Base-by-base conservation (phyloP, 2,329 filamentous ascomycete species). In the Coccinonectria pachysandricola region DNA sequence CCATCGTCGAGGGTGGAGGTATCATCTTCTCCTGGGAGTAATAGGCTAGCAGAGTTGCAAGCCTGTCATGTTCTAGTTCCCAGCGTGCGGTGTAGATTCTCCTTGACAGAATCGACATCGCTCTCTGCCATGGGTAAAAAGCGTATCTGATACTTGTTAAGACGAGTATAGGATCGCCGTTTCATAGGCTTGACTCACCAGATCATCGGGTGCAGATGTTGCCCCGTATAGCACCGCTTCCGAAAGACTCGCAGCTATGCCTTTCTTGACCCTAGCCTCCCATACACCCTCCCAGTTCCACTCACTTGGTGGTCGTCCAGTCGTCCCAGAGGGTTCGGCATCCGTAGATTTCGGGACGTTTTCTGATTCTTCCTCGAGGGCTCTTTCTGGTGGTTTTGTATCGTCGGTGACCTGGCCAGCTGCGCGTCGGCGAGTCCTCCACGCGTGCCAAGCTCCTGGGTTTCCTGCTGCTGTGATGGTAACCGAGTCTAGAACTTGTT, bases 231-330 rank as follows among this genome's bases (percentile, higher is more conserved):
- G 57, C 4, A 84, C 76, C 2, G 75, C 62, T 40, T 96, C 88
- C 1, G 83, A 82, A 25, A 85, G 58, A 46, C 85, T 93, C 7
- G 71, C 67, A 26, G 78, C 71, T 21, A 95, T 72, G 11, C 80
- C 80, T 52, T 79, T 82, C 53, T 74, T 78, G 1, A 94, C 87
- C 28, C 88, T 71, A 38, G 87, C 79, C 50, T 92, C 83, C 88
- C 88, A 98, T 0, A 96, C 88, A 0, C 88, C 87, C 46, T 94
- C 85, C 88, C 88, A 96, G 49, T 93, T 93, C 88, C 88, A 96
- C 44, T 93, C 80, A 6, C 14, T 35, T 42, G 2, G 37, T 12
- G 6, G 30, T 24, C 9, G 37, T 30, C 4, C 20, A 13, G n/a
- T 21, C 18, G 9, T 11, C 24, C 6, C 27, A 21, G 14, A 18